These are phyloP conservation scores for Fusarium torreyae DNA, from an alignment of 2,329 filamentous ascomycete species.

Conservation along the genomic window DNA sequence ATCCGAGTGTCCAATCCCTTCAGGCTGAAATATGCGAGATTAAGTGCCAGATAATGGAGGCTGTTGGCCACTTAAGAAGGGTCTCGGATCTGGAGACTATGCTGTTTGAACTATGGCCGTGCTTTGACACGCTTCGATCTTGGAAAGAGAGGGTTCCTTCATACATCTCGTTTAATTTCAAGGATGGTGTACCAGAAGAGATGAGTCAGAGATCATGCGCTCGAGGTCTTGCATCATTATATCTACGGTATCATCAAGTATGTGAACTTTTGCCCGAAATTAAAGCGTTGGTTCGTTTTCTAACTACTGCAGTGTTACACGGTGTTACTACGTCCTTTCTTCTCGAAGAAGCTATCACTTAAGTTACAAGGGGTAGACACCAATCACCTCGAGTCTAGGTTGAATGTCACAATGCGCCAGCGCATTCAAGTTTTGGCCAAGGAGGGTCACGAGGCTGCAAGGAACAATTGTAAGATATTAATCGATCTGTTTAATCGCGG, in stretches of 20 bases:
- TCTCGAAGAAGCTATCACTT: neutral
- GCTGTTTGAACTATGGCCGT: neutral
- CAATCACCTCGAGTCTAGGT: neutral
- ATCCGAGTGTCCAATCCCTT: neutral
- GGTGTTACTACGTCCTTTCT: neutral
- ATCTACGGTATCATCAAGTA: constrained; percentile 1
- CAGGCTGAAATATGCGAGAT: neutral
- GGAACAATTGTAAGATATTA: neutral
- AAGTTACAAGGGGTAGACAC: neutral
- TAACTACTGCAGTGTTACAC: neutral
- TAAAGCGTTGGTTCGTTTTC: neutral
- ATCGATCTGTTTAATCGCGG: neutral
- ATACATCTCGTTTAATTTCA: neutral
- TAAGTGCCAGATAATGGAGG: neutral
- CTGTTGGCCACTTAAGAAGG: neutral
- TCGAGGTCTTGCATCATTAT: neutral
- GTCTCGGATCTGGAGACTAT: neutral
- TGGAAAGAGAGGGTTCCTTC: neutral
- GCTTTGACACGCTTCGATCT: neutral
- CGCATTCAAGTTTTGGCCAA: neutral
- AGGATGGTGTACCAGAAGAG: neutral
- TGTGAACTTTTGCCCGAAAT: no score
- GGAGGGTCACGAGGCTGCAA: neutral
- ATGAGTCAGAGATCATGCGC: neutral
- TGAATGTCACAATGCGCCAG: neutral